These are phyloP conservation scores for Plasmodium malariae DNA, from an alignment of 169 alveolate genomes.

Conservation along the genomic window DNA sequence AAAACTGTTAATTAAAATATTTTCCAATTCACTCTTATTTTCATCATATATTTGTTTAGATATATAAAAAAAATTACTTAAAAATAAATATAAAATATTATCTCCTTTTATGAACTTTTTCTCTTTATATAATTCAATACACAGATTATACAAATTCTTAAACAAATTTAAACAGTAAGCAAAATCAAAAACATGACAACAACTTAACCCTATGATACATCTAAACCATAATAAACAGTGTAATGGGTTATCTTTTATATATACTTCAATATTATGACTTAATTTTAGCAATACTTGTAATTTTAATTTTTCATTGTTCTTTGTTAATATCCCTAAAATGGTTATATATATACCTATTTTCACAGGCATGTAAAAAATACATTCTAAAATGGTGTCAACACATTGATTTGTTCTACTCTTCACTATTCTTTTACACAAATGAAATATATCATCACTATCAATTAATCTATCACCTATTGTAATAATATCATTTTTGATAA, in stretches of 20 bases:
- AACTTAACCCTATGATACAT: constrained; percentile 68
- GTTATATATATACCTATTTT: constrained; percentile 75
- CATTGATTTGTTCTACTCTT: constrained; percentile 63
- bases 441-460: constrained; percentile 76
- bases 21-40: constrained; percentile 49
- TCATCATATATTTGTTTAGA: constrained; percentile 68
- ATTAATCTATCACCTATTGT: constrained; percentile 72
- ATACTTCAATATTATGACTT: constrained; percentile 74
- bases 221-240: constrained; percentile 74
- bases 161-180: constrained; percentile 50
- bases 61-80: constrained; percentile 75
- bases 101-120: constrained; percentile 58
- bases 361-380: constrained; percentile 76
- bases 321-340: constrained; percentile 68
- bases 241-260: constrained; percentile 28
- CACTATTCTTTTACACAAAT: constrained; percentile 48
- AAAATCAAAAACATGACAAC: constrained; percentile 62
- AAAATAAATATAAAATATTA: constrained; percentile 56
- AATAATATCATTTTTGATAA: constrained; percentile 72
- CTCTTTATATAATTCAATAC: constrained; percentile 66
- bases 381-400: constrained; percentile 51
- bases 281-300: constrained; percentile 52
- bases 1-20: constrained; percentile 34
- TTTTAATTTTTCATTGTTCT: constrained; percentile 55
- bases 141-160: constrained; percentile 33